A percentile compares a stretch with the other conserved stretches of the same genome.
These are phyloP conservation scores for Monilinia aucupariae DNA, from an alignment of 2,329 filamentous ascomycete species.

Conservation along the genomic window DNA sequence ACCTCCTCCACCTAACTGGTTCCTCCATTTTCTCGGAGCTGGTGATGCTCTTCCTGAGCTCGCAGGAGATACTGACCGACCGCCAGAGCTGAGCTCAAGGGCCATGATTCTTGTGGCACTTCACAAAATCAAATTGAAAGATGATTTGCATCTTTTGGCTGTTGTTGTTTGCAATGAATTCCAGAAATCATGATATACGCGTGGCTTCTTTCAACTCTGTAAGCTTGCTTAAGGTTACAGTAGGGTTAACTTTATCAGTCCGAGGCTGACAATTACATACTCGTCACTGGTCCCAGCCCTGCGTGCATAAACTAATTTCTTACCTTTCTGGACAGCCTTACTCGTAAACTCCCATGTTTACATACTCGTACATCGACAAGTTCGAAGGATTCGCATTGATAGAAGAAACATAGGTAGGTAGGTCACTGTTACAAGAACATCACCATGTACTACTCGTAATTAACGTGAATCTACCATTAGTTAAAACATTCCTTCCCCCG, in stretches of 20 bases:
- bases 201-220: slow-evolving; percentile 24
- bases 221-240: neutral
- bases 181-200: slow-evolving; percentile 17
- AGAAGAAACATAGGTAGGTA: neutral
- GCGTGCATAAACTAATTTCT: neutral
- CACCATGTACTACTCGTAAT: neutral
- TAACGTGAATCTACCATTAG: slow-evolving; percentile 7
- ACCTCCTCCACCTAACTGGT: slow-evolving; percentile 73
- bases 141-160: slow-evolving; percentile 26
- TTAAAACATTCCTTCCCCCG: neutral
- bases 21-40: slow-evolving; percentile 69
- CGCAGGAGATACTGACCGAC: slow-evolving; percentile 65
- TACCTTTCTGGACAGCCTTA: no score
- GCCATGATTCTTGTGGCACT: slow-evolving; percentile 47
- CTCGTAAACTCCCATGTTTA: no score
- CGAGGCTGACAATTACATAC: slow-evolving; percentile 16
- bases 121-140: slow-evolving; percentile 23
- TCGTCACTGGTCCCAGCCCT: slow-evolving; percentile 18
- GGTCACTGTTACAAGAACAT: slow-evolving; percentile 2
- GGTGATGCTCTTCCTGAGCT: slow-evolving; percentile 80
- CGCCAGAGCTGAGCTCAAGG: slow-evolving; percentile 53
- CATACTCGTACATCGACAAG: neutral
- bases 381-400: neutral
- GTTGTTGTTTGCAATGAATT: slow-evolving; percentile 14
- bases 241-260: neutral